Evolutionary conservation across 306 rosid genomes (phyloP).

Genomic region (Glycine soja): DNA sequence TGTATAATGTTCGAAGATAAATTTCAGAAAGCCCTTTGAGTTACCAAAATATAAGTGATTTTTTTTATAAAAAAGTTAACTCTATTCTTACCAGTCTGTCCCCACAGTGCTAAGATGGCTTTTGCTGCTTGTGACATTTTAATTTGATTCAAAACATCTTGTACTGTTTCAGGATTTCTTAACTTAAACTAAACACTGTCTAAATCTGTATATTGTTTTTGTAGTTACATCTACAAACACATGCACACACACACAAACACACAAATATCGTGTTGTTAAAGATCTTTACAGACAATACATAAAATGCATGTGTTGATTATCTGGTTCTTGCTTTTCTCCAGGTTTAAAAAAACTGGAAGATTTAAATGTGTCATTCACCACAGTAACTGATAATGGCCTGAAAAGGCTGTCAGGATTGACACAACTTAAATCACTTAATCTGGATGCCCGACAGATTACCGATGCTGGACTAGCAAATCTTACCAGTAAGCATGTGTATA

Average conservation of each 20-base stretch:
- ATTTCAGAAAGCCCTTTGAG: conserved; percentile 21
- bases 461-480: conserved; percentile 87
- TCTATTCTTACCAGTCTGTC: not conserved
- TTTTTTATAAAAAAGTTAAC: not conserved
- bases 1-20: conserved; percentile 10
- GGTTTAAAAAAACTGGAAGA: conserved; percentile 84
- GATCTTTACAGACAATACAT: conserved; percentile 14
- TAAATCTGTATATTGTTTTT: conserved; percentile 8
- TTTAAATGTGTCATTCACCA: conserved; percentile 89
- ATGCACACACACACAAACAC: conserved; percentile 2
- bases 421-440: conserved; percentile 86
- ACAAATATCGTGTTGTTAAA: conserved; percentile 3
- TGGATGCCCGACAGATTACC: conserved; percentile 84
- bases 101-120: not conserved
- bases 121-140: not conserved
- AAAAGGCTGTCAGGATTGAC: conserved; percentile 76
- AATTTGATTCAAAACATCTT: conserved; percentile 31
- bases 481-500: conserved; percentile 60
- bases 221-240: not conserved
- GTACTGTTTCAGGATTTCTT: conserved; percentile 25
- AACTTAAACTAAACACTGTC: not conserved
- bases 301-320: conserved; percentile 21
- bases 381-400: conserved; percentile 75
- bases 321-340: conserved; percentile 50
- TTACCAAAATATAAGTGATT: not conserved